Percentiles rank a stretch among this genome's conserved stretches.
Conservation (phyloP, 192 early-diverging fungal genomes). For the Entomortierella lignicola region DNA sequence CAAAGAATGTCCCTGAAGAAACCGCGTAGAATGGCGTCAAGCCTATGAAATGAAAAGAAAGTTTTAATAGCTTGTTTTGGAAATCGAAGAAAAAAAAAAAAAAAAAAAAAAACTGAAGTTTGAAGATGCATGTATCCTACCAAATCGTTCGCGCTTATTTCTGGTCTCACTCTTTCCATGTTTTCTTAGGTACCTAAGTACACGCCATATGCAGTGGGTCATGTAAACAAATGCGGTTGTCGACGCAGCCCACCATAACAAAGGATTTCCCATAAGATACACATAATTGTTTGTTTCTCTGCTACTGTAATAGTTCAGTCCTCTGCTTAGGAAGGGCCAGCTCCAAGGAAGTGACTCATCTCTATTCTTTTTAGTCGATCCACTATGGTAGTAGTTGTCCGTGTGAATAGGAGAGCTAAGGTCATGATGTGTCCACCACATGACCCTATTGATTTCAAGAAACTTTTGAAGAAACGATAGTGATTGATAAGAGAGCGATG, state of each 20-base stretch:
- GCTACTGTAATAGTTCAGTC: conserved; percentile 89
- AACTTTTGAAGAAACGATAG: conserved; percentile 89
- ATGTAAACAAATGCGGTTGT: conserved; percentile 69
- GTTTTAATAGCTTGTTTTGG: no score
- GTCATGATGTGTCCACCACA: conserved; percentile 90
- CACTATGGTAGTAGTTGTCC: conserved; percentile 56
- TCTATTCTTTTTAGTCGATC: conserved; percentile 78
- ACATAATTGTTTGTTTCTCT: conserved; percentile 73
- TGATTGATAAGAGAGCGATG: conserved; percentile 65
- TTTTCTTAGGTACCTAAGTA: conserved; percentile 58
- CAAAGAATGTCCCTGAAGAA: conserved; percentile 71
- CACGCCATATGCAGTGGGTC: conserved; percentile 52
- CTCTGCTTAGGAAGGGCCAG: conserved; percentile 88
- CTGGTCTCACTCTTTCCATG: conserved; percentile 60
- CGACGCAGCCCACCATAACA: conserved; percentile 84
- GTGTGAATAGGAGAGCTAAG: conserved; percentile 79
- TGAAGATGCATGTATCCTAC: no score
- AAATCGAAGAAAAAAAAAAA: no score
- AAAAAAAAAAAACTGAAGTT: no score
- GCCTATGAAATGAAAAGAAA: no score
- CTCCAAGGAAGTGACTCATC: conserved; percentile 88
- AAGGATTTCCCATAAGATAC: conserved; percentile 91
- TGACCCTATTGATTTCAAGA: conserved; percentile 86
- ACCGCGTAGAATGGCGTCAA: conserved; percentile 64
- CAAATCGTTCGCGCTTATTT: conserved; percentile 43